Conservation (phyloP, 2,329 filamentous ascomycete genomes). For the Xylaria sp. region DNA sequence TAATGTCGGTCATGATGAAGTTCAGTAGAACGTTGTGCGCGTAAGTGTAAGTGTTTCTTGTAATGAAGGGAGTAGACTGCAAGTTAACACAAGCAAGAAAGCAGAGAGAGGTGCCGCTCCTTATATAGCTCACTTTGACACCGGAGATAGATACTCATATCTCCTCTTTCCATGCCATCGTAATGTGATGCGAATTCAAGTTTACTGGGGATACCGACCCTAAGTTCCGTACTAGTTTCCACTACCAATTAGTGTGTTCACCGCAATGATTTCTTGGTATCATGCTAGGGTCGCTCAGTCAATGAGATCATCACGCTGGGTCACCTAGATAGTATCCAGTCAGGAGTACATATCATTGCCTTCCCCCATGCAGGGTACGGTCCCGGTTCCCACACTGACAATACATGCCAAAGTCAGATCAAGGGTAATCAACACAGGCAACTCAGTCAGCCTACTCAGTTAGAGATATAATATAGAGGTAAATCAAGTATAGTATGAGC, state of each 20-base stretch:
- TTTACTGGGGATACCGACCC: background rate
- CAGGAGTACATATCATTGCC: too few species aligned
- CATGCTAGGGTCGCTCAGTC: background rate
- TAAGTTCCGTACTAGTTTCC: slow-evolving; percentile 11
- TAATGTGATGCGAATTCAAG: slow-evolving; percentile 21
- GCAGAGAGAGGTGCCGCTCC: slow-evolving; percentile 3
- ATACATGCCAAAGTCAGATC: too few species aligned
- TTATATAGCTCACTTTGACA: slow-evolving; percentile 20
- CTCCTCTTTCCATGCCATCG: slow-evolving; percentile 18
- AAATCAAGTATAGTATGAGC: too few species aligned
- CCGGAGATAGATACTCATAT: slow-evolving; percentile 19
- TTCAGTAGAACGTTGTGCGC: background rate
- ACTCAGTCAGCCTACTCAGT: too few species aligned
- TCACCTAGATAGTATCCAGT: too few species aligned
- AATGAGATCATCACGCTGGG: background rate
- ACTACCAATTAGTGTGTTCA: background rate
- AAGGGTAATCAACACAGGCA: too few species aligned
- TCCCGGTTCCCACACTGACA: too few species aligned
- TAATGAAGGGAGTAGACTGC: background rate
- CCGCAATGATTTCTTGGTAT: background rate
- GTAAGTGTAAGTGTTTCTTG: background rate
- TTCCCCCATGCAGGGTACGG: too few species aligned
- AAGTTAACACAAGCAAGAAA: background rate
- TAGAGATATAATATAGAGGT: too few species aligned
- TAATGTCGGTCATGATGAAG: slow-evolving; percentile 41